Evolutionary conservation across 352 stramenopile species (phyloP).

Genomic region (Peronospora destructor): DNA sequence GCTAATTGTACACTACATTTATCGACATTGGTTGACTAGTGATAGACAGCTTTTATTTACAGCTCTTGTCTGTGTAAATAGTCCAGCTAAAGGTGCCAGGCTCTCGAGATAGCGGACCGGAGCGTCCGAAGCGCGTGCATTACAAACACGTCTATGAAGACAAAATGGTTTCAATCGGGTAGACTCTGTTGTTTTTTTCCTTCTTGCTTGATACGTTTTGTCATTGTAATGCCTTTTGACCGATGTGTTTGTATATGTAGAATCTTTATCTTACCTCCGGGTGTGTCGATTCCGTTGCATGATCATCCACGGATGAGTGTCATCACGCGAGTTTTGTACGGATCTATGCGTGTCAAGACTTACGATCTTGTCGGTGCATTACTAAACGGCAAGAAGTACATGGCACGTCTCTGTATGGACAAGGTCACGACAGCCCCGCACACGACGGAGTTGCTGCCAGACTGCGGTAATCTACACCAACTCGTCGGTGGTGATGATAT

Average conservation of each 20-base stretch:
- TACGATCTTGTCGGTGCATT: slow-evolving; percentile 42
- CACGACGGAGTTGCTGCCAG: slow-evolving; percentile 65
- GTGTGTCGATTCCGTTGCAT: slow-evolving; percentile 65
- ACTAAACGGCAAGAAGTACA: slow-evolving; percentile 9
- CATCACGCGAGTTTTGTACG: slow-evolving; percentile 76
- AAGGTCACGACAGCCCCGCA: slow-evolving; percentile 39
- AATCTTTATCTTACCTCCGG: slow-evolving; percentile 78
- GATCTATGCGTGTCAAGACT: slow-evolving; percentile 50
- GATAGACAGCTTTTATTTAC: too few species aligned
- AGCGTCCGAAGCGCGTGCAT: slow-evolving; percentile 33
- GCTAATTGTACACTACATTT: slow-evolving; percentile 43
- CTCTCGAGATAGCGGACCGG: slow-evolving; percentile 1
- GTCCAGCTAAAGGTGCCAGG: slow-evolving; percentile 51
- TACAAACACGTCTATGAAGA: slow-evolving; percentile 84
- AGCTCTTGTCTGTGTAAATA: too few species aligned
- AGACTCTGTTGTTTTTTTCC: not conserved
- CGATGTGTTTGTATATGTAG: slow-evolving; percentile 21
- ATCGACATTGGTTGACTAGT: not conserved
- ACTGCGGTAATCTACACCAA: slow-evolving; percentile 72
- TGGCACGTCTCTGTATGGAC: slow-evolving; percentile 42
- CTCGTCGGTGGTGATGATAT: slow-evolving; percentile 60
- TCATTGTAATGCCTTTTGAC: not conserved
- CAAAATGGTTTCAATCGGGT: slow-evolving; percentile 76
- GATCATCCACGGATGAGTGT: slow-evolving; percentile 83
- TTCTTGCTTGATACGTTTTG: not conserved